A percentile compares a stretch with the other conserved stretches of the same genome.
Evolutionary conservation across 139 green algal species (phyloP).

Genomic region (Volvox reticuliferus): DNA sequence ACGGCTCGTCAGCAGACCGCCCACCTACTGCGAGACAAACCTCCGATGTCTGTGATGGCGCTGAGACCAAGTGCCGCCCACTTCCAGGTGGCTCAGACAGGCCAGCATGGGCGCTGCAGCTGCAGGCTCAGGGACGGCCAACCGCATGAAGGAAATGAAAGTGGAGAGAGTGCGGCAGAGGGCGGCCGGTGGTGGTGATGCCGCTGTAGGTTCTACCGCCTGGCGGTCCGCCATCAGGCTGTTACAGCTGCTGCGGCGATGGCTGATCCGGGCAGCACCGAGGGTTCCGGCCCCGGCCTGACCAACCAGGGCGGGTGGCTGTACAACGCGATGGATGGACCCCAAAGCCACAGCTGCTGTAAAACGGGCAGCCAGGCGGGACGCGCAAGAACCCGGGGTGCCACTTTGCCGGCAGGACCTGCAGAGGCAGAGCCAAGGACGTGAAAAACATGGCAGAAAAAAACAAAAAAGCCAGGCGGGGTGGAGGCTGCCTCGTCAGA

Average conservation of each 20-base stretch:
- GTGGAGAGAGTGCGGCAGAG: background rate
- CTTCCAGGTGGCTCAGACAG: background rate
- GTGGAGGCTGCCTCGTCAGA: background rate
- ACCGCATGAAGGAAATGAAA: background rate
- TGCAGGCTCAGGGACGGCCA: no score
- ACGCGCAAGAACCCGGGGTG: background rate
- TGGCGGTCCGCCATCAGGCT: background rate
- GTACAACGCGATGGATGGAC: background rate
- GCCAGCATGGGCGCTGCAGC: background rate
- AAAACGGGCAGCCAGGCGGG: slow-evolving; percentile 1
- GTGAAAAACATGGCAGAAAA: background rate
- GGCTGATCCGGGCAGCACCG: no score
- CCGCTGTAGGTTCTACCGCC: background rate
- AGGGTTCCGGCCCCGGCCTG: background rate
- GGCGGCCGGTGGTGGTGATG: no score
- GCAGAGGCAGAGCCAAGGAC: background rate
- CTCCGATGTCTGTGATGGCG: background rate
- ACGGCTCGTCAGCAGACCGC: background rate
- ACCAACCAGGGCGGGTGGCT: slow-evolving; percentile 6
- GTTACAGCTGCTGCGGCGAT: background rate
- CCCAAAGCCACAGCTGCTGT: background rate
- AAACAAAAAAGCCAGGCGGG: no score
- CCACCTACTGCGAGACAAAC: background rate
- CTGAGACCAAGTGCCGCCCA: background rate
- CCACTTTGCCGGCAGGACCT: background rate